Evolutionary conservation across 305 asterid species (phyloP).

Genomic region (Solanum hybrid): DNA sequence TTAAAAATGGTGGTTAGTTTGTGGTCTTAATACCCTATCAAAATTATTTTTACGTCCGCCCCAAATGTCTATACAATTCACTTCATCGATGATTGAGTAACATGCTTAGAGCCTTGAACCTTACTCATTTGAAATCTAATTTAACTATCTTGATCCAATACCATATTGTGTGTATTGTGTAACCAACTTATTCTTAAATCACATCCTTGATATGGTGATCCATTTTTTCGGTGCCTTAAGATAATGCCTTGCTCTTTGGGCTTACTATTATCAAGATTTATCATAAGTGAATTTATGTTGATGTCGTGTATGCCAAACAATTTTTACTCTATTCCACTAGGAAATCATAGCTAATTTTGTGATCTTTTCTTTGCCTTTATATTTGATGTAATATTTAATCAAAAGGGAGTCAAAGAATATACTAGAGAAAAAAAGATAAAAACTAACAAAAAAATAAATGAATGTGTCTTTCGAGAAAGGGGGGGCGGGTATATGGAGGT

Average conservation of each 20-base stretch:
- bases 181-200: neutral
- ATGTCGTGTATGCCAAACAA: neutral
- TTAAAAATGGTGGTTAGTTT: neutral
- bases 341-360: neutral
- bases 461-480: neutral
- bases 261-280: neutral
- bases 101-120: neutral
- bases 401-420: neutral
- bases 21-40: neutral
- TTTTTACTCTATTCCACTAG: neutral
- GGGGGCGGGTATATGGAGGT: neutral
- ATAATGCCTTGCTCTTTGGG: neutral
- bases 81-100: neutral
- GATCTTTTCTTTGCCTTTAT: neutral
- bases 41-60: neutral
- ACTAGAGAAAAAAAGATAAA: neutral
- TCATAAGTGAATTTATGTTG: neutral
- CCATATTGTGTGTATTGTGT: neutral
- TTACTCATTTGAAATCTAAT: neutral
- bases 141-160: neutral
- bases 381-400: neutral
- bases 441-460: neutral
- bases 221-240: neutral
- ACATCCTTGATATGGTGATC: neutral
- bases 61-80: neutral